Base-by-base conservation (phyloP, 2,329 filamentous ascomycete species). In the Talaromyces amestolkiae region DNA sequence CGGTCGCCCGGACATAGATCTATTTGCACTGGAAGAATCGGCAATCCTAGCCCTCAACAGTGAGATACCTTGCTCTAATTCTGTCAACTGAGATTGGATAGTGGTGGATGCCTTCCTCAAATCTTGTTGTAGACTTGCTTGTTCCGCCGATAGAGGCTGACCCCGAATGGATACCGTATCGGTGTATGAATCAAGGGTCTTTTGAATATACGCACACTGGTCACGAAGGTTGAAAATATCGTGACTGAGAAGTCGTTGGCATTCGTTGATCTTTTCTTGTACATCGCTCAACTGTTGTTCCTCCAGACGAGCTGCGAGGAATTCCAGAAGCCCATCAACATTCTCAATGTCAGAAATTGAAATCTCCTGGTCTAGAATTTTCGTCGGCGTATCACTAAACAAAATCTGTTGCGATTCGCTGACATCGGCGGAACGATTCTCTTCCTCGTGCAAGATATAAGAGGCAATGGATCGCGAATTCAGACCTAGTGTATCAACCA, bases 401-500 rank as follows among this genome's bases (percentile, higher is more conserved):
- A 81, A 77, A 49, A 82, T 78, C 59, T 87, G 81, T 11, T 82
- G 82, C 11, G 69, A 63, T 4, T 70, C 69, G 65, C 78, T 70
- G 47, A 61, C 15, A 41, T 61, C 24, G 11, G 27, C 31, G 11
- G 15, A 17, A 17, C 61, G 65, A 31, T 47, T 59, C 8, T 59
- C 43, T 27, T 66, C 65, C 67, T 82, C 79, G 64, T 80, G 79
- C 39, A 80, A 68, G 65, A 93, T 77, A 71, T 85, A 89, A 0
- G 83, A 80, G 22, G 82, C 77, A 49, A 89, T 72, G 8, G 84
- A 87, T 17, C 94, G 86, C 6, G 91, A 87, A 74, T 98, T 98
- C 59, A 97, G 85, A 10, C 94, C 94, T 47, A 98, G 81, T 0
- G 91, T 94, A 72, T 97, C 92, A 51, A 99, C 89, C 95, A 98